These are phyloP conservation scores for Fusarium pseudocircinatum DNA, from an alignment of 2,329 filamentous ascomycete species.

Conservation along the genomic window DNA sequence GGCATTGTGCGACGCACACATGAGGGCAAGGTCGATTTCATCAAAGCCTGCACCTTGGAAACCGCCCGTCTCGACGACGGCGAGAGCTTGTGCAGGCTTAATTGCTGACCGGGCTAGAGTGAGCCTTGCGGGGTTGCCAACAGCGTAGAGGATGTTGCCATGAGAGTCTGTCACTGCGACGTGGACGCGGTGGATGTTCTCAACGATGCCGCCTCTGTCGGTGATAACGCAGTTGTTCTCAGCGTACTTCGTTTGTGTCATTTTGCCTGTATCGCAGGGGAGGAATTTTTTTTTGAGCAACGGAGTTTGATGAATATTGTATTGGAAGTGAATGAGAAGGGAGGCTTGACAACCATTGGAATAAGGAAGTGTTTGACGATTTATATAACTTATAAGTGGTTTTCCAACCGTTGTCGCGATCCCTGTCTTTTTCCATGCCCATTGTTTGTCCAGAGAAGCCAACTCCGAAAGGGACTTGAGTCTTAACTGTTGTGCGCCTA, in stretches of 20 bases:
- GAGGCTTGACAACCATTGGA: rapidly evolving
- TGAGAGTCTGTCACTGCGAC: not conserved
- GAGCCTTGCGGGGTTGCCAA: not conserved
- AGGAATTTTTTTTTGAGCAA: not conserved
- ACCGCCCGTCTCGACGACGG: not conserved
- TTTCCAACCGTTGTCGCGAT: not conserved
- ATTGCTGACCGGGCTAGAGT: not conserved
- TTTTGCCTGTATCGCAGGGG: not conserved
- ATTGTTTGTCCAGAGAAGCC: not conserved
- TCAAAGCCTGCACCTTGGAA: not conserved
- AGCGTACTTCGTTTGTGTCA: not conserved
- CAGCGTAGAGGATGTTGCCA: not conserved
- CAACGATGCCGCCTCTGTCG: not conserved
- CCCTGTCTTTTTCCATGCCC: not conserved
- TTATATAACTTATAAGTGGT: not conserved
- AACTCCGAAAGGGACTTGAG: not conserved
- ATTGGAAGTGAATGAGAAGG: not conserved
- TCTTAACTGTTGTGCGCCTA: rapidly evolving
- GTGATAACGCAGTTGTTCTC: not conserved
- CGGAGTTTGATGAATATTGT: not conserved
- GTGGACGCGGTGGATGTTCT: not conserved
- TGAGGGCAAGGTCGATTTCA: not conserved
- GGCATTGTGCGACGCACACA: not conserved
- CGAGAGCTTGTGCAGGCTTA: not conserved
- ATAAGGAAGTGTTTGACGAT: not conserved